Evolutionary conservation across 768 basidiomycete genomes (phyloP), one percentile per base, ranked within the genome.

Genomic region (Auriscalpium orientale): DNA sequence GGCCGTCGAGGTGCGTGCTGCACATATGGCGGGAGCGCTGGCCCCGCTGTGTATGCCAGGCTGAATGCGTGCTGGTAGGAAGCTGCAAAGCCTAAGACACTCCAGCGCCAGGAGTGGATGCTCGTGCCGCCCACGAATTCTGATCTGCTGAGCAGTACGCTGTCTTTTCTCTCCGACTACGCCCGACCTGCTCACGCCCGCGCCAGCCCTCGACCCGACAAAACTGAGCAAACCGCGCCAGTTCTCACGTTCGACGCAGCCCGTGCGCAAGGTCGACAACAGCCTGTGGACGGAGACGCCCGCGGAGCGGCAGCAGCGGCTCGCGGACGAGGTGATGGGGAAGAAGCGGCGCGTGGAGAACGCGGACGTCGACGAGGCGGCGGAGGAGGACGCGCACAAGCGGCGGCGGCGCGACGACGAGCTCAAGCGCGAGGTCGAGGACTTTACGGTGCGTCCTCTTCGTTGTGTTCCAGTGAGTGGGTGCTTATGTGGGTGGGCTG

Each of bases 211-310:
- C 36, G 95, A 99, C 70, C 89, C 93, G 0, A 85, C 89, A 4
- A 91, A 89, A 65, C 72, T 93, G 20, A 72, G 60, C 58, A 87
- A 84, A 68, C 73, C 82, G 2, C 84, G 91, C 20, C 87, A 91
- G 66, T 95, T 95, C 70, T 82, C 87, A n/a, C 76, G 79, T 53
- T 72, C 81, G 21, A 63, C 66, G 3, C 67, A 72, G 12, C 71
- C 74, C 1, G 69, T 75, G 46, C 70, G 71, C 8, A 61, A 68
- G 7, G 65, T 69, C 34, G 88, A 89, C 61, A 79, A 71, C 54
- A 85, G 84, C 2, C 76, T 95, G 12, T 99, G 97, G 97, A 99
- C 97, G 0, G 97, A 99, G 74, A 98, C 97, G 0, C 97, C 97
- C 0, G 86, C 86, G 0, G 92, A 98, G 67, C 80, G 87, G 15